Base-by-base conservation (phyloP, 1,139 yeast genomes). In the Torulaspora globosa region DNA sequence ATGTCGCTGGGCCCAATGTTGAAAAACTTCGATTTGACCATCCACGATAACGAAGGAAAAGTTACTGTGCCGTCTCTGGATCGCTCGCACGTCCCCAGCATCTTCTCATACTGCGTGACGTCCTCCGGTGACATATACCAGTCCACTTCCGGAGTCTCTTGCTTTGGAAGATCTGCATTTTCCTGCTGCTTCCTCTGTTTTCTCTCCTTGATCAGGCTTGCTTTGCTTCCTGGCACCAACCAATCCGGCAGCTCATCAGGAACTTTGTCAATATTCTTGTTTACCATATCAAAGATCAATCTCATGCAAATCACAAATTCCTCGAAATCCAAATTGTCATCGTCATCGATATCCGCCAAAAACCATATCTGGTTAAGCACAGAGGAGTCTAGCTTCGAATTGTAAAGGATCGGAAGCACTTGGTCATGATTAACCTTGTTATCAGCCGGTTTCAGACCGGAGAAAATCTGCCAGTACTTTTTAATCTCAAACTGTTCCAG, bases 291-390 rank as follows among this genome's bases (percentile, higher is more conserved):
- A 65, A 89, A 94, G 41, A 90, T 86, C 51, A 92, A 75, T 55
- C 97, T 76, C 98, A 92, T 94, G 47, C 97, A 92, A 52, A 92
- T 88, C 65, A 97, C 92, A 67, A 92, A 92, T 69, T 92, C 98
- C 67, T 92, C 99, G 65, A 92, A 92, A 66, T 94, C 99, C 57
- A 92, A 75, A 56, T 75, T 74, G 16, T 96, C 97, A 67, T 92
- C 98, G 47, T 79, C 78, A 67, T 92, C 98, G 45, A 92, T 88
- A 65, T 92, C 99, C 12, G 96, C 84, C 37, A 92, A 70, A 56
- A 86, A 88, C 98, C 98, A 92, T 36, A 94, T 80, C 63, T 80
- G 76, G 38, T 87, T 82, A 54, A 94, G 73, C 60, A 88, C 81
- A 30, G 78, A 75, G 50, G 88, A 89, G 44, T 79, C 78, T 49